These are phyloP conservation scores for Brettanomyces nanus DNA, from an alignment of 805 yeast species.

Conservation along the genomic window DNA sequence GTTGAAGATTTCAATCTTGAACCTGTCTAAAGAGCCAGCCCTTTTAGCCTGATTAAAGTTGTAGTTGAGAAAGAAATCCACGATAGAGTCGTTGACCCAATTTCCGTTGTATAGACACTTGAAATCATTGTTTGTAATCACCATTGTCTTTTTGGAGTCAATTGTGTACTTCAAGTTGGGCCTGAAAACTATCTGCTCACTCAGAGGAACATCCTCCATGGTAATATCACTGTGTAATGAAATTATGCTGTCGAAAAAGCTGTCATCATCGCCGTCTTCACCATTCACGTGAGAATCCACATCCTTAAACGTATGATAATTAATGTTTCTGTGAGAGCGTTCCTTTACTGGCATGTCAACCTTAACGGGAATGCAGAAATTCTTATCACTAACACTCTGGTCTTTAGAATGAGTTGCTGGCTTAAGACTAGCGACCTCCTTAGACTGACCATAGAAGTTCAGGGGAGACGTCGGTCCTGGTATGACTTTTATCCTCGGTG, in stretches of 20 bases:
- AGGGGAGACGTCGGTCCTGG: neutral
- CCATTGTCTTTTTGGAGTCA: constrained; percentile 43
- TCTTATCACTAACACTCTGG: neutral
- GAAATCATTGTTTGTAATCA: constrained; percentile 63
- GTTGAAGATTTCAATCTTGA: constrained; percentile 51
- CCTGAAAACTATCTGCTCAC: constrained; percentile 22
- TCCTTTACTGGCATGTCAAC: constrained; percentile 1
- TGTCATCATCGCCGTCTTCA: constrained; percentile 26
- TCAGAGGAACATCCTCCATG: constrained; percentile 24
- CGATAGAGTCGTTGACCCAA: constrained; percentile 84
- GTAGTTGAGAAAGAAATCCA: constrained; percentile 74
- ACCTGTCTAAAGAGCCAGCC: constrained; percentile 21
- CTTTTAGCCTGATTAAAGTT: constrained; percentile 31
- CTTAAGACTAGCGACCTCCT: neutral
- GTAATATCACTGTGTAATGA: constrained; percentile 9
- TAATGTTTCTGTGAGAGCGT: constrained; percentile 6
- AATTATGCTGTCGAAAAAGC: constrained; percentile 29
- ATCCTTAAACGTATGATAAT: constrained; percentile 2
- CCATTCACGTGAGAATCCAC: constrained; percentile 2
- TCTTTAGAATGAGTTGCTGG: neutral
- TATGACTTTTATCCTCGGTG: neutral
- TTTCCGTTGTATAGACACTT: constrained; percentile 69
- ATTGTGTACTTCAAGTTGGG: constrained; percentile 42
- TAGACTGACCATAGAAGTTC: neutral
- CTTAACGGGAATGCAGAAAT: neutral